Percentiles rank a stretch among this genome's conserved stretches.
phyloP scores from a whole-genome alignment of 306 rosid genomes.

The Cicer yamashitae region DNA sequence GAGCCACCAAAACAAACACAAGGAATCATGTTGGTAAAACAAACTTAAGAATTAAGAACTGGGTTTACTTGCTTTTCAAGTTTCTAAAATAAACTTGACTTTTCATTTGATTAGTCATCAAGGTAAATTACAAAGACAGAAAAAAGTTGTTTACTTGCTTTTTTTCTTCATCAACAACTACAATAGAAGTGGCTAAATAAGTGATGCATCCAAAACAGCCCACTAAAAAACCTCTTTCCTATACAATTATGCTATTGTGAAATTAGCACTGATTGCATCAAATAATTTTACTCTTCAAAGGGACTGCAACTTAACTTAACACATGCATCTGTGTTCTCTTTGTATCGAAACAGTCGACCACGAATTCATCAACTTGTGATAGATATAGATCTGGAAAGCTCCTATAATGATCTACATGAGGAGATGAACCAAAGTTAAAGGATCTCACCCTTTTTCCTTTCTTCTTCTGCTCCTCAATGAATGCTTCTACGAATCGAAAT shows the following conservation, averaged over 20 bases:
- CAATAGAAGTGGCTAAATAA: too few species aligned
- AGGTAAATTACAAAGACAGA: too few species aligned
- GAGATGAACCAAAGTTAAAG: conserved; percentile 69
- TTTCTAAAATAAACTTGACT: too few species aligned
- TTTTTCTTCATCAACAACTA: too few species aligned
- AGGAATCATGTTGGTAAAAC: too few species aligned
- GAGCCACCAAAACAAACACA: neutral
- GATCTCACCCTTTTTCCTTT: conserved; percentile 65
- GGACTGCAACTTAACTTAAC: neutral
- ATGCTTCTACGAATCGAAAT: conserved; percentile 63
- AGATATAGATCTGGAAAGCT: conserved; percentile 68
- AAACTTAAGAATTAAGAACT: too few species aligned
- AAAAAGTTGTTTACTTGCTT: too few species aligned
- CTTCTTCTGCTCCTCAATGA: conserved; percentile 72
- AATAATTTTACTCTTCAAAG: conserved; percentile 9
- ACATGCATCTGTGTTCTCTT: conserved; percentile 2
- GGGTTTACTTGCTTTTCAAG: too few species aligned
- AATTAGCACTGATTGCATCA: conserved; percentile 3
- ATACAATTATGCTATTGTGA: neutral
- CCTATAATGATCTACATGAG: conserved; percentile 92
- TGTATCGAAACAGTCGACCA: conserved; percentile 47
- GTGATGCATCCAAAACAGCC: too few species aligned
- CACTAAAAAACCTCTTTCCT: too few species aligned
- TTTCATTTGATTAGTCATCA: too few species aligned
- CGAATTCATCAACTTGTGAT: conserved; percentile 58